Conservation (phyloP, 1,284 basidiomycete species). For the Cryptococcus wingfieldii region DNA sequence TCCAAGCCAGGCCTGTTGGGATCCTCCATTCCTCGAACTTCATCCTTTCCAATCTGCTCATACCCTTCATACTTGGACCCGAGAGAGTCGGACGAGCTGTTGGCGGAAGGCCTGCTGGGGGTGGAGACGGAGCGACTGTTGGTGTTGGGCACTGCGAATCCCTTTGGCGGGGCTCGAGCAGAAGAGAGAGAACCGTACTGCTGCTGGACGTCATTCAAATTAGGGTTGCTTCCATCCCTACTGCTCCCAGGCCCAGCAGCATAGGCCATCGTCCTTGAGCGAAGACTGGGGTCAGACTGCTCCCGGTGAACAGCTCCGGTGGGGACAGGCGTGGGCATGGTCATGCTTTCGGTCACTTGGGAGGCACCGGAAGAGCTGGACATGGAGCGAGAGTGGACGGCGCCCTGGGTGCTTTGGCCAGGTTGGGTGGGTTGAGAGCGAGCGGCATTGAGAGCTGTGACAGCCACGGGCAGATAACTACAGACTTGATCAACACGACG, state of each 20-base stretch:
- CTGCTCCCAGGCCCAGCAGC: slow-evolving; percentile 1
- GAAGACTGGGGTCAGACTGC: slow-evolving; percentile 14
- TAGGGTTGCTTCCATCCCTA: slow-evolving; percentile 1
- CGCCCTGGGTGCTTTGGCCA: neutral
- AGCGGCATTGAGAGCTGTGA: slow-evolving; percentile 37
- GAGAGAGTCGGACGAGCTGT: slow-evolving; percentile 1
- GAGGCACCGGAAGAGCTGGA: slow-evolving; percentile 10
- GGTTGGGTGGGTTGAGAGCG: neutral
- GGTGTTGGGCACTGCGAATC: neutral
- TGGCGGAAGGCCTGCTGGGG: neutral
- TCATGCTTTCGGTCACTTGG: slow-evolving; percentile 23
- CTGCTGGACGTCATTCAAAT: neutral
- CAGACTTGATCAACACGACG: neutral
- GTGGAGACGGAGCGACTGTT: neutral
- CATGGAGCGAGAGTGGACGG: slow-evolving; percentile 1
- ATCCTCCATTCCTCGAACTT: slow-evolving; percentile 19
- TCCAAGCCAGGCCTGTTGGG: slow-evolving; percentile 16
- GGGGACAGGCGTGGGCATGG: slow-evolving; percentile 33
- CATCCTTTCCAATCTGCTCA: slow-evolving; percentile 38
- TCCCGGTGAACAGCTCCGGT: slow-evolving; percentile 12
- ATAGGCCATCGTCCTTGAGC: slow-evolving; percentile 24
- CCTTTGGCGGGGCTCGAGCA: neutral
- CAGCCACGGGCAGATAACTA: slow-evolving; percentile 42
- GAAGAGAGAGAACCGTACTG: neutral
- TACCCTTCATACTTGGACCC: slow-evolving; percentile 26